A percentile compares a stretch with the other conserved stretches of the same genome.
Evolutionary conservation across 805 yeast genomes (phyloP).

Genomic region (Lachancea kluyveri): DNA sequence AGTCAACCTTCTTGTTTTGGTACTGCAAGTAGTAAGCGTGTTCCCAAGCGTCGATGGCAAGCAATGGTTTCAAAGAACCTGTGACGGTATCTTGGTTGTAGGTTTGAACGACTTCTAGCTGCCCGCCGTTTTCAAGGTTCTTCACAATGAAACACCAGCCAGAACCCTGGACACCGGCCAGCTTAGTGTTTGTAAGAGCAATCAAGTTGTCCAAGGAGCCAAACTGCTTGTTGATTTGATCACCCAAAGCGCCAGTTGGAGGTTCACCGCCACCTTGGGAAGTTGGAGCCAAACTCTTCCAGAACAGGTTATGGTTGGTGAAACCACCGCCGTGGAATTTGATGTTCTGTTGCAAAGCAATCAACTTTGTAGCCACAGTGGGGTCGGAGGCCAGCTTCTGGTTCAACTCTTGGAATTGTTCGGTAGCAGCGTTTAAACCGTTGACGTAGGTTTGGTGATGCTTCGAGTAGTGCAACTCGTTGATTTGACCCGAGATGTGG

Average conservation of each 20-base stretch:
- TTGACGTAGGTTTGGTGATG: conserved; percentile 90
- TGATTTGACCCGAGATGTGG: conserved; percentile 76
- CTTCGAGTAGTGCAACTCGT: conserved; percentile 80
- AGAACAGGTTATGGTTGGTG: conserved; percentile 78
- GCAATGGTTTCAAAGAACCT: conserved; percentile 62
- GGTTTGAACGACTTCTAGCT: conserved; percentile 70
- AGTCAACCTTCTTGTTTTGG: conserved; percentile 85
- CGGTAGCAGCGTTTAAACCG: conserved; percentile 74
- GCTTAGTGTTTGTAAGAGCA: conserved; percentile 52
- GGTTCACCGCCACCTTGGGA: conserved; percentile 71
- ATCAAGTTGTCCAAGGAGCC: conserved; percentile 71
- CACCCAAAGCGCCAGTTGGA: conserved; percentile 46
- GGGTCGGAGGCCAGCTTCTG: conserved; percentile 51
- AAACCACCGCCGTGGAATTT: conserved; percentile 93
- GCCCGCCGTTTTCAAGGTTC: conserved; percentile 64
- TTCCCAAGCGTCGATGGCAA: conserved; percentile 96
- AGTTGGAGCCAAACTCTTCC: conserved; percentile 80
- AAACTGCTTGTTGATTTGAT: conserved; percentile 55
- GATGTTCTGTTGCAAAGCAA: conserved; percentile 61
- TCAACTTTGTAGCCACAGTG: conserved; percentile 32
- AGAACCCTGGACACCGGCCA: conserved; percentile 90
- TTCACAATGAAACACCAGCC: conserved; percentile 93
- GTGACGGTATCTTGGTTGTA: conserved; percentile 83
- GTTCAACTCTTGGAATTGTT: conserved; percentile 63
- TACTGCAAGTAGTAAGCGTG: conserved; percentile 94